These are phyloP conservation scores for Tuber melanosporum DNA, from an alignment of 495 filamentous ascomycete species.

Conservation along the genomic window DNA sequence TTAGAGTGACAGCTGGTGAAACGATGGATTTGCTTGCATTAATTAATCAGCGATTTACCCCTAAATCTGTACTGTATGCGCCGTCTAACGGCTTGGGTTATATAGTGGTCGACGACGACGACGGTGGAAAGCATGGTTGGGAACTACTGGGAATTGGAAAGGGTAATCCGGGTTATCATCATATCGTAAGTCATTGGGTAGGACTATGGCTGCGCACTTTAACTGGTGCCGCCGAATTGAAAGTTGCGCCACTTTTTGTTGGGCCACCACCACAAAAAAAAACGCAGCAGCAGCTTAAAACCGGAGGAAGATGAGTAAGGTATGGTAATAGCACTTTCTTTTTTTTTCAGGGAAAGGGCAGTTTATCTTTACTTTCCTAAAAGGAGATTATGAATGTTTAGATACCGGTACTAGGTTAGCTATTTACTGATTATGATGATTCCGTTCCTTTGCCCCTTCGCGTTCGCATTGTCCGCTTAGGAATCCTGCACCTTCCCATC, in stretches of 20 bases:
- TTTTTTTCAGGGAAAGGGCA: no score
- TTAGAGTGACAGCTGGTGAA: not conserved
- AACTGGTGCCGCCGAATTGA: no score
- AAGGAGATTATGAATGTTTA: not conserved
- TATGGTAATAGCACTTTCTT: not conserved
- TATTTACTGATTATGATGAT: not conserved
- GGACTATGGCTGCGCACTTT: not conserved
- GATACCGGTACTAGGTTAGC: not conserved
- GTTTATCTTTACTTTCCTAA: not conserved
- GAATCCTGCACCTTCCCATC: not conserved
- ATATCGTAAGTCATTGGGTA: not conserved
- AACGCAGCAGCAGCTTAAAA: not conserved
- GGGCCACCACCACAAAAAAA: no score
- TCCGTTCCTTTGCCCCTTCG: not conserved
- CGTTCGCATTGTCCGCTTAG: not conserved
- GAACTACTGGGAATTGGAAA: not conserved
- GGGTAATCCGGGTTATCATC: not conserved
- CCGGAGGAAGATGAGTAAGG: not conserved
- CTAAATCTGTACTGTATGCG: no score
- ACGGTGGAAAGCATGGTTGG: not conserved
- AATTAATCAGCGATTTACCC: not conserved
- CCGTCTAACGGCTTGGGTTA: no score
- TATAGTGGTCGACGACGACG: no score
- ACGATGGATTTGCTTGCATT: not conserved
- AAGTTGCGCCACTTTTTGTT: no score